These are phyloP conservation scores for Pseudonitzschia multistriata DNA, from an alignment of 108 stramenopile genomes.

Conservation along the genomic window DNA sequence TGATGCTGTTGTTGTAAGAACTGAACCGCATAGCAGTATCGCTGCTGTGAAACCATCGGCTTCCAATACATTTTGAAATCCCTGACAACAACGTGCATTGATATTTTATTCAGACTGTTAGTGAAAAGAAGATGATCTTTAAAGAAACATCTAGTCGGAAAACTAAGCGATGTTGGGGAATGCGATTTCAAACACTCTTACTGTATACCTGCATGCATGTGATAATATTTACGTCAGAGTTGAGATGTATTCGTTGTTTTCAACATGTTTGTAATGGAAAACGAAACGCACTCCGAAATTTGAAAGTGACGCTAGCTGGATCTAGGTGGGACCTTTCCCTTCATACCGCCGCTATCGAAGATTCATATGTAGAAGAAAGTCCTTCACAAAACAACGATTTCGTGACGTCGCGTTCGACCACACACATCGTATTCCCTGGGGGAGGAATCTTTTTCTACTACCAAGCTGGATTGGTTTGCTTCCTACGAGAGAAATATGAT, in stretches of 20 bases:
- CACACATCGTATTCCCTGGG: constrained; percentile 75
- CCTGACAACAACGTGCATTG: too few relatives aligned
- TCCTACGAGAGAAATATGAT: constrained; percentile 58
- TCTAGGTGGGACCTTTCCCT: neutral
- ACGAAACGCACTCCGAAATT: neutral
- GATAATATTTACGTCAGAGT: neutral
- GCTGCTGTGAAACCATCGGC: too few relatives aligned
- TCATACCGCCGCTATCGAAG: neutral
- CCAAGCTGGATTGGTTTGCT: constrained; percentile 86
- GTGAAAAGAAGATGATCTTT: neutral
- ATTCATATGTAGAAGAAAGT: neutral
- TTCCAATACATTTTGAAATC: too few relatives aligned
- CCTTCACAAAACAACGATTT: neutral
- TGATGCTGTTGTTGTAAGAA: too few relatives aligned
- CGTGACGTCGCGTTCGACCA: neutral
- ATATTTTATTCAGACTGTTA: too few relatives aligned
- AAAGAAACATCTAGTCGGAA: neutral
- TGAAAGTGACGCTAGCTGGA: neutral
- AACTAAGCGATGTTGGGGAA: neutral
- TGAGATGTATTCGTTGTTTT: neutral
- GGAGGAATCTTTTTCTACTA: constrained; percentile 91
- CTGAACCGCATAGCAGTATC: too few relatives aligned
- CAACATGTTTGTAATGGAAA: neutral
- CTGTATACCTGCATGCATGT: neutral
- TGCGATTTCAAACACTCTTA: neutral